Conservation (phyloP, 1,284 basidiomycete species). For the Microbotryum silenes-acaulis region DNA sequence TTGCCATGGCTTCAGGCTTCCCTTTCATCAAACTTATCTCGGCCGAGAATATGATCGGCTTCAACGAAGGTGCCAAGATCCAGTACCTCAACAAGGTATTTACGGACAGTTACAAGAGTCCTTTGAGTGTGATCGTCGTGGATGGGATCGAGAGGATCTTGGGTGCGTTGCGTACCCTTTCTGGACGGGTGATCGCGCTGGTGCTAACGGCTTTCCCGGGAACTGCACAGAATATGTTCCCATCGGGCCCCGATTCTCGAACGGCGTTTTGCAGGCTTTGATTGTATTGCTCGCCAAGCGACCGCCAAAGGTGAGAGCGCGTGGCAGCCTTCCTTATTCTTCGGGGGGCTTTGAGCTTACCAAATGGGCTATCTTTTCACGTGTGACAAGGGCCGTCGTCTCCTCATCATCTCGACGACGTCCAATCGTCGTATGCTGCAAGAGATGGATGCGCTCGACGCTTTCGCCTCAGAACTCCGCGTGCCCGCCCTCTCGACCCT, state of each 20-base stretch:
- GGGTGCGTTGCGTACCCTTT: conserved; percentile 48
- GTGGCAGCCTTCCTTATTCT: neutral
- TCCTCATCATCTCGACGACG: conserved; percentile 87
- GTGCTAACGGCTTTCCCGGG: neutral
- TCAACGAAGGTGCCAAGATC: conserved; percentile 83
- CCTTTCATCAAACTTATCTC: conserved; percentile 98
- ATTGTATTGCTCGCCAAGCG: conserved; percentile 80
- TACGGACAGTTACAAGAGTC: conserved; percentile 94
- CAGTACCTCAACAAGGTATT: conserved; percentile 89
- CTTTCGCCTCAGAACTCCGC: conserved; percentile 81
- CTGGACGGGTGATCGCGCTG: neutral
- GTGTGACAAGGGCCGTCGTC: conserved; percentile 63
- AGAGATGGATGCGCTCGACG: conserved; percentile 80
- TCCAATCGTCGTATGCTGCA: conserved; percentile 78
- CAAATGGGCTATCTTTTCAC: too few species aligned
- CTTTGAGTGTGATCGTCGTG: conserved; percentile 91
- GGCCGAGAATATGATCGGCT: conserved; percentile 95
- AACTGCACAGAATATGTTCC: conserved; percentile 78
- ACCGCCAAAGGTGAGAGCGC: conserved; percentile 71
- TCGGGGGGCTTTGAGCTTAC: neutral
- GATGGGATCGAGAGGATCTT: conserved; percentile 85
- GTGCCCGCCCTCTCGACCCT: conserved; percentile 76
- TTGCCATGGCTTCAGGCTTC: conserved; percentile 84
- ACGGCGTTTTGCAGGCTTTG: conserved; percentile 83
- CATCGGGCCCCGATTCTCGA: conserved; percentile 92